Evolutionary conservation across 2,329 filamentous ascomycete species (phyloP).

Genomic region (Talaromyces sp.): DNA sequence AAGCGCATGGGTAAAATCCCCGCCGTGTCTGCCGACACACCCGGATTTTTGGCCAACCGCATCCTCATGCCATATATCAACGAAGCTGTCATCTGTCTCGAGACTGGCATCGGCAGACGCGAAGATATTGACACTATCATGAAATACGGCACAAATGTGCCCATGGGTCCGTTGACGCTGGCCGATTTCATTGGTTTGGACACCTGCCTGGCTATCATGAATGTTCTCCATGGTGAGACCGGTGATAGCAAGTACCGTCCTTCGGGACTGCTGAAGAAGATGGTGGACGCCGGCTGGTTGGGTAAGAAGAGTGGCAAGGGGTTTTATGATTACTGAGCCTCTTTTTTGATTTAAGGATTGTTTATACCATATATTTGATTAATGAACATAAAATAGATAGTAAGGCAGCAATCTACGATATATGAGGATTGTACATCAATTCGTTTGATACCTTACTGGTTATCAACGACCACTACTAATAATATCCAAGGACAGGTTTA

Average conservation of each 20-base stretch:
- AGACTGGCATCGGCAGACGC: slow-evolving; percentile 82
- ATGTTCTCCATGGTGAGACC: slow-evolving; percentile 83
- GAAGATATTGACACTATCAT: slow-evolving; percentile 97
- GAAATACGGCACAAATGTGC: slow-evolving; percentile 98
- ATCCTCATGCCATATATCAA: slow-evolving; percentile 99
- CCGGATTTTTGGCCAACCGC: slow-evolving; percentile 91
- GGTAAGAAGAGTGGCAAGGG: slow-evolving; percentile 97
- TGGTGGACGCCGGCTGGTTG: slow-evolving; percentile 97
- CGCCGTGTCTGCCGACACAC: slow-evolving; percentile 81
- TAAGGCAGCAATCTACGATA: not conserved
- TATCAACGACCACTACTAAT: not conserved
- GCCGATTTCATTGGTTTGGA: slow-evolving; percentile 97
- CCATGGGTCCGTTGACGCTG: slow-evolving; percentile 90
- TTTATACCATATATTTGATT: not conserved
- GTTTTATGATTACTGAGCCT: slow-evolving; percentile 76
- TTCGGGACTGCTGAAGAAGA: slow-evolving; percentile 79
- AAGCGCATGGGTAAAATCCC: slow-evolving; percentile 89
- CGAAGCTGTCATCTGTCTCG: slow-evolving; percentile 91
- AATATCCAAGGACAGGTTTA: not conserved
- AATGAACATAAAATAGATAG: not conserved
- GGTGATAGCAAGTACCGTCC: slow-evolving; percentile 95
- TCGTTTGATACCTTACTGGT: not conserved
- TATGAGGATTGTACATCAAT: not conserved
- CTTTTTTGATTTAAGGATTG: not conserved
- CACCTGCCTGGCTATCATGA: slow-evolving; percentile 96